Evolutionary conservation across 2,329 filamentous ascomycete genomes (phyloP).

Genomic region (Talaromyces sp.): DNA sequence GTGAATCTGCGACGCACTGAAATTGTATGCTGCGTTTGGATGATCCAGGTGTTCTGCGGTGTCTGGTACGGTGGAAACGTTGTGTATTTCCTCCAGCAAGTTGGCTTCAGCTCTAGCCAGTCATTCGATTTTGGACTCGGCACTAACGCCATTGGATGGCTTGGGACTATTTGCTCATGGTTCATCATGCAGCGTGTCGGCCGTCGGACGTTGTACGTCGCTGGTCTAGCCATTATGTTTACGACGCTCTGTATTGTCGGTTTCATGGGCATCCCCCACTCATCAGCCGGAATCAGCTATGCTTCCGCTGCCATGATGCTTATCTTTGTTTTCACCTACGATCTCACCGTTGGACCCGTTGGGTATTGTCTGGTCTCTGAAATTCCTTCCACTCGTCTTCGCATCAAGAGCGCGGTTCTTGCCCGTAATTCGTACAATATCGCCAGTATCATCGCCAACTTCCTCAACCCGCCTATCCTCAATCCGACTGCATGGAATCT

Average conservation of each 20-base stretch:
- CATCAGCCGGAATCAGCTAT: conserved; percentile 23
- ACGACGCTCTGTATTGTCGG: conserved; percentile 32
- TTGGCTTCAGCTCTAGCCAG: conserved; percentile 43
- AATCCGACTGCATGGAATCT: conserved; percentile 38
- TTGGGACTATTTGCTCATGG: conserved; percentile 54
- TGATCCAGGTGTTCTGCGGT: conserved; percentile 33
- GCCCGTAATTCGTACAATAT: conserved; percentile 53
- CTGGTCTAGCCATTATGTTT: conserved; percentile 29
- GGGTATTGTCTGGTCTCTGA: conserved; percentile 55
- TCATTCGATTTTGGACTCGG: conserved; percentile 49
- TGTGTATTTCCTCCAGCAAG: conserved; percentile 38
- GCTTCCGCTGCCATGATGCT: conserved; percentile 48
- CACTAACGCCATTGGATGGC: conserved; percentile 59
- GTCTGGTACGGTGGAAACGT: conserved; percentile 29
- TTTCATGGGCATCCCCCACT: conserved; percentile 19
- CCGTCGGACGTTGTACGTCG: conserved; percentile 40
- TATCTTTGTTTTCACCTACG: conserved; percentile 55
- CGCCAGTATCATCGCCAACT: conserved; percentile 47
- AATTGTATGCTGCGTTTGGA: conserved; percentile 37
- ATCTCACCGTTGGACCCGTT: conserved; percentile 54
- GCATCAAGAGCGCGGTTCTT: conserved; percentile 55
- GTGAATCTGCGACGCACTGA: conserved; percentile 40
- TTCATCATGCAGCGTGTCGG: conserved; percentile 39
- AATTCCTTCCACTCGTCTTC: conserved; percentile 53
- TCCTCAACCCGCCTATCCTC: conserved; percentile 33